Evolutionary conservation across 352 stramenopile species (phyloP).

Genomic region (Pythium coloratum): DNA sequence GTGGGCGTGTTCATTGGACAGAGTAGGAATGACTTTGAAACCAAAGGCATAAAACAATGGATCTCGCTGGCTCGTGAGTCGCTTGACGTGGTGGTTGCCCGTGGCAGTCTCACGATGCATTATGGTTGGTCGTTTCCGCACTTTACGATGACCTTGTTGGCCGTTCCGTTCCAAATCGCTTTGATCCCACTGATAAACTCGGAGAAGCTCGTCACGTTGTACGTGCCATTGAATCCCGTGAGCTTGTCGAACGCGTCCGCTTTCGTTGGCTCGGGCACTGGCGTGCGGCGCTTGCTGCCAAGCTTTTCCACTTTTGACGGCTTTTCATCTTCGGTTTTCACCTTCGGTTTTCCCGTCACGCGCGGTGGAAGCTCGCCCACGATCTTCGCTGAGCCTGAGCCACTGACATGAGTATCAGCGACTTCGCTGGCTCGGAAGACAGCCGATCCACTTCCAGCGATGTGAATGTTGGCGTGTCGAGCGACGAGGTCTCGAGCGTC

Average conservation of each 20-base stretch:
- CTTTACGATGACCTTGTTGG: constrained; percentile 4
- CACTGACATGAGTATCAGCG: constrained; percentile 10
- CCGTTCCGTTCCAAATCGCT: constrained; percentile 6
- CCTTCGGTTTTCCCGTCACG: constrained; percentile 3
- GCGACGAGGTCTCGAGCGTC: constrained; percentile 27
- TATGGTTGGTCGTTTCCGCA: too few species aligned
- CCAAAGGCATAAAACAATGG: too few species aligned
- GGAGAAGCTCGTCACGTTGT: constrained; percentile 21
- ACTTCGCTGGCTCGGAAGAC: constrained; percentile 18
- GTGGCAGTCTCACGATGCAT: too few species aligned
- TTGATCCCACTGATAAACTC: constrained; percentile 10
- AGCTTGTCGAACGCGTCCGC: constrained; percentile 21
- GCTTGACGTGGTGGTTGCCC: too few species aligned
- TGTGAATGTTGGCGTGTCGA: background rate
- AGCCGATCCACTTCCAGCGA: constrained; percentile 26
- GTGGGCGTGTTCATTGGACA: too few species aligned
- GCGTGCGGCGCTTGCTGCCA: background rate
- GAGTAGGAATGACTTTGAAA: too few species aligned
- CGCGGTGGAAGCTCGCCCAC: constrained; percentile 19
- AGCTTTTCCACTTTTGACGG: constrained; percentile 15
- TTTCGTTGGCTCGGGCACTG: background rate
- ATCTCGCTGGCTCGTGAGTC: too few species aligned
- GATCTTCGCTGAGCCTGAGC: constrained; percentile 24
- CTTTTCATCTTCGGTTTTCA: constrained; percentile 4
- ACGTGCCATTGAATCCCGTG: constrained; percentile 6